These are phyloP conservation scores for Ramaria sp. DNA, from an alignment of 768 basidiomycete species.

Conservation along the genomic window DNA sequence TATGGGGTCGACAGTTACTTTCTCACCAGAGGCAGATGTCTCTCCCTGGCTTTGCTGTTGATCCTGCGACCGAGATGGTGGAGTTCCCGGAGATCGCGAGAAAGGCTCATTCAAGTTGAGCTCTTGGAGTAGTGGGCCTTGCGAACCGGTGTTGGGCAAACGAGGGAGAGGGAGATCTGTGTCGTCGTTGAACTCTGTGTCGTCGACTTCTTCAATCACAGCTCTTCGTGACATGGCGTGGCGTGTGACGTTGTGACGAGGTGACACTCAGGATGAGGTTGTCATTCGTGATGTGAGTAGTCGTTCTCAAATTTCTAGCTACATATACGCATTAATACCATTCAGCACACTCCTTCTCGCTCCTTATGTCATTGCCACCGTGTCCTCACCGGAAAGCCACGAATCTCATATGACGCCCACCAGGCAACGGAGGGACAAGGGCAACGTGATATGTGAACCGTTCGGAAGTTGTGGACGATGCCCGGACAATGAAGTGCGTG, in stretches of 20 bases:
- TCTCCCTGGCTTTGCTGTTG: constrained; percentile 1
- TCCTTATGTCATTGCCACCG: too few species aligned
- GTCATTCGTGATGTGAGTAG: not conserved
- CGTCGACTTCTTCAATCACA: constrained; percentile 81
- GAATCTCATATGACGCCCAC: not conserved
- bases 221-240: constrained; percentile 55
- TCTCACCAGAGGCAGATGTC: constrained; percentile 6
- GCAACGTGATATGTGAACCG: constrained; percentile 33
- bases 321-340: too few species aligned
- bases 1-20: constrained; percentile 4
- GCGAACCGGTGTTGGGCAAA: constrained; percentile 54
- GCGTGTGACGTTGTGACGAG: not conserved
- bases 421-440: not conserved
- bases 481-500: constrained; percentile 49
- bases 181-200: constrained; percentile 96
- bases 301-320: not conserved
- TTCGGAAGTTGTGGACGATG: constrained; percentile 54
- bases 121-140: constrained; percentile 73
- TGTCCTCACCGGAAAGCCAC: too few species aligned
- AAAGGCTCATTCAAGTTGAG: constrained; percentile 22
- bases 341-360: too few species aligned
- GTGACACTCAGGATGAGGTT: not conserved
- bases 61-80: constrained; percentile 29
- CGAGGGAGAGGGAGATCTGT: constrained; percentile 79
- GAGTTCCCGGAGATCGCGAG: constrained; percentile 37